phyloP scores from a whole-genome alignment of 148 eudicot genomes.

The Simmondsia chinensis region DNA sequence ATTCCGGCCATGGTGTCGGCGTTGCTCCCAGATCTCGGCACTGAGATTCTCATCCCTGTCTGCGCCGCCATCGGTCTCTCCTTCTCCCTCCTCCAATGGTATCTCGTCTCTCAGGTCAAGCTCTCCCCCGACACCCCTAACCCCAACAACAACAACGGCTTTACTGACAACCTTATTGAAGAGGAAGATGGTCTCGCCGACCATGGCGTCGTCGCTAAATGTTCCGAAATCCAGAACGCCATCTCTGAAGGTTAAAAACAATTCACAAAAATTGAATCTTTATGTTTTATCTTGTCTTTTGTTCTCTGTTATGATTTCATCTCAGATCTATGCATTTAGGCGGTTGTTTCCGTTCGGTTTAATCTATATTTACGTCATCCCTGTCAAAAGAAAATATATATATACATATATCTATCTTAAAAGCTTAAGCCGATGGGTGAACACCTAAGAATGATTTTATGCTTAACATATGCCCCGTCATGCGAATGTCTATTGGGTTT shows the following conservation, averaged over 20 bases:
- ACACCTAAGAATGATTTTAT: too few species aligned
- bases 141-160: slow-evolving; percentile 31
- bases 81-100: slow-evolving; percentile 75
- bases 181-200: slow-evolving; percentile 78
- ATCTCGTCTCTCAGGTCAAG: slow-evolving; percentile 54
- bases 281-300: too few species aligned
- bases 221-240: slow-evolving; percentile 84
- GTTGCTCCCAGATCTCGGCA: slow-evolving; percentile 62
- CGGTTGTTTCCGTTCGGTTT: too few species aligned
- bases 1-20: slow-evolving; percentile 26
- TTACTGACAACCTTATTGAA: slow-evolving; percentile 56
- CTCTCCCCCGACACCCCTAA: slow-evolving; percentile 11
- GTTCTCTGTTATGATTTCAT: too few species aligned
- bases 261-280: neutral
- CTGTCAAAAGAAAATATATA: too few species aligned
- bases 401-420: too few species aligned
- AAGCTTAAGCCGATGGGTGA: too few species aligned
- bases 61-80: slow-evolving; percentile 72
- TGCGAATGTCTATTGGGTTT: too few species aligned
- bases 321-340: too few species aligned
- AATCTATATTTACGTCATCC: too few species aligned
- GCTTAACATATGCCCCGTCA: too few species aligned
- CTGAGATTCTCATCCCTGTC: slow-evolving; percentile 67
- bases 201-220: slow-evolving; percentile 48
- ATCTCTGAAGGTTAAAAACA: slow-evolving; percentile 66